Evolutionary conservation across 441 rosid genomes (phyloP).

Genomic region (Gossypium schwendimanii): DNA sequence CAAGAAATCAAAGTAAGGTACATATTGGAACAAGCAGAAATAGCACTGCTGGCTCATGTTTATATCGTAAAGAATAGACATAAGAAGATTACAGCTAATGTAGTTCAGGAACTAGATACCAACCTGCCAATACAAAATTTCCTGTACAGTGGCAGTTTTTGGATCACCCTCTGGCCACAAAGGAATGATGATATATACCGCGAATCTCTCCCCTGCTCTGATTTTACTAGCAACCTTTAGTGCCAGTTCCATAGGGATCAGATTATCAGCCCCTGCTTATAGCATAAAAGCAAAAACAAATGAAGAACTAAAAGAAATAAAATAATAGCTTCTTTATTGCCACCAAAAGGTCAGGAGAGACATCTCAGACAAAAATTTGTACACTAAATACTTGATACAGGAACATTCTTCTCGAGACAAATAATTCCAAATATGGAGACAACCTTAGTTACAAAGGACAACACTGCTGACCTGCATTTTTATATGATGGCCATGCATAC

Average conservation of each 20-base stretch:
- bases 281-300: slow-evolving; percentile 12
- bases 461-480: slow-evolving; percentile 42
- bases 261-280: slow-evolving; percentile 75
- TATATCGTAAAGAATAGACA: background rate
- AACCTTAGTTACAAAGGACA: background rate
- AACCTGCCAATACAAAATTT: slow-evolving; percentile 91
- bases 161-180: slow-evolving; percentile 98
- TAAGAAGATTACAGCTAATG: background rate
- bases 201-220: slow-evolving; percentile 71
- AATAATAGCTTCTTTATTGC: background rate
- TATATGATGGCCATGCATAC: slow-evolving; percentile 65
- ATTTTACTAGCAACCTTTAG: slow-evolving; percentile 78
- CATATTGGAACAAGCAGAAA: background rate
- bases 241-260: slow-evolving; percentile 85
- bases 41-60: background rate
- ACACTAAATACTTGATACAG: background rate
- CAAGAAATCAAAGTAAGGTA: background rate
- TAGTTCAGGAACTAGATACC: background rate
- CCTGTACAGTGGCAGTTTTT: slow-evolving; percentile 65
- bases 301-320: slow-evolving; percentile 6
- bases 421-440: background rate
- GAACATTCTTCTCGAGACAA: background rate
- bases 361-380: background rate
- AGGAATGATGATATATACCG: slow-evolving; percentile 70
- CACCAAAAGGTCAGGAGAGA: background rate